Evolutionary conservation across 495 filamentous ascomycete species (phyloP), one percentile per base, ranked within the genome.

Genomic region (Trypethelium eluteriae): DNA sequence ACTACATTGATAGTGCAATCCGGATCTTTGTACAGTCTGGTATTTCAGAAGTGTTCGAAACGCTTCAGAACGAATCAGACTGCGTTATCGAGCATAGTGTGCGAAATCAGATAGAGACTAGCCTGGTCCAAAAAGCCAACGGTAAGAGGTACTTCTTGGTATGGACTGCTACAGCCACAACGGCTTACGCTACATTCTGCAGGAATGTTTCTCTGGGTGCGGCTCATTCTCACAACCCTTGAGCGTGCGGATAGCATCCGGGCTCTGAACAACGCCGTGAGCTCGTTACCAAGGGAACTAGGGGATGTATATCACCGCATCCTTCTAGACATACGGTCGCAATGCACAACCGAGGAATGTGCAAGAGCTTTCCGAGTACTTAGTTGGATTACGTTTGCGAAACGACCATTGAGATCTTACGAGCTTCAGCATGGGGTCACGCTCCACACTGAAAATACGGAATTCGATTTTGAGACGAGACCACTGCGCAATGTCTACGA

Each of bases 381-480:
- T 14, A 53, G 47, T 32, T 69, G 67, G 67, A 66, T 69, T 10
- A 47, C 64, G 46, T 61, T 66, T 25, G 41, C 67, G 14, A 18
- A 62, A 44, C 25, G 67, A 62, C 64, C 49, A 2, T 18, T 69
- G 14, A 18, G 53, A 16, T 62, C 38, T 14, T 25, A 35, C 12
- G 65, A 67, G 39, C 25, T 67, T 38, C 50, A 39, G n/a, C 50
- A 62, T n/a, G 65, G 65, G 3, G 35, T 67, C 39, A 38, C 65
- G 0, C 25, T 67, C 2, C 53, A 16, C 11, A 7, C 65, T 46
- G 41, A 46, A 46, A 46, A 46, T 46, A 46, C 41, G 41, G 41
- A 46, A 46, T 46, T 46, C 41, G 41, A 46, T 46, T 46, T 9
- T 16, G 41, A 46, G 41, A 46, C 41, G 41, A 46, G 41, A 46